A percentile compares a stretch with the other conserved stretches of the same genome.
Evolutionary conservation across 805 yeast species (phyloP).

Genomic region (Ogataea allantospora): DNA sequence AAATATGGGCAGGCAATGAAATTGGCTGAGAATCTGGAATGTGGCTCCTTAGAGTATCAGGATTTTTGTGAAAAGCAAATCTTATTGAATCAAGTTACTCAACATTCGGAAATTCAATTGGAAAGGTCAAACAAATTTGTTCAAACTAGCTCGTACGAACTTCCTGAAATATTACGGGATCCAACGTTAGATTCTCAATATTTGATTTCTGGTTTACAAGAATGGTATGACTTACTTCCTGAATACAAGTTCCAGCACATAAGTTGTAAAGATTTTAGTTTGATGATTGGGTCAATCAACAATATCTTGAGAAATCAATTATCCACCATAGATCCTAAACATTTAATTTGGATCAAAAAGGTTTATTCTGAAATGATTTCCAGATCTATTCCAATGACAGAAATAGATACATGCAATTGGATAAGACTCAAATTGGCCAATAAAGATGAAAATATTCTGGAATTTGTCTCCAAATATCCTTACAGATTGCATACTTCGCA

Average conservation of each 20-base stretch:
- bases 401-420: constrained; percentile 15
- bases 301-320: too few species aligned
- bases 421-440: constrained; percentile 5
- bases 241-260: constrained; percentile 1
- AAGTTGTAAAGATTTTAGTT: neutral
- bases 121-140: neutral
- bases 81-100: constrained; percentile 5
- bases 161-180: neutral
- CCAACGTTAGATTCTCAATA: neutral
- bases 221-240: constrained; percentile 5
- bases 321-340: neutral
- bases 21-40: neutral
- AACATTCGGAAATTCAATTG: constrained; percentile 4
- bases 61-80: constrained; percentile 1
- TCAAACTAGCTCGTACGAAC: neutral
- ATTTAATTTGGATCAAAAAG: constrained; percentile 8
- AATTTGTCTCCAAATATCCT: constrained; percentile 2
- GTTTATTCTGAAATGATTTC: constrained; percentile 10
- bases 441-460: constrained; percentile 1
- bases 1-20: constrained; percentile 1
- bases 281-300: constrained; percentile 1
- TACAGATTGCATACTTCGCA: constrained; percentile 13
- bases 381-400: constrained; percentile 8
- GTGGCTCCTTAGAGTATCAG: neutral
- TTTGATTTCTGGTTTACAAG: neutral